These are phyloP conservation scores for Leucaena leucocephala DNA, from an alignment of 306 rosid species.

Conservation along the genomic window DNA sequence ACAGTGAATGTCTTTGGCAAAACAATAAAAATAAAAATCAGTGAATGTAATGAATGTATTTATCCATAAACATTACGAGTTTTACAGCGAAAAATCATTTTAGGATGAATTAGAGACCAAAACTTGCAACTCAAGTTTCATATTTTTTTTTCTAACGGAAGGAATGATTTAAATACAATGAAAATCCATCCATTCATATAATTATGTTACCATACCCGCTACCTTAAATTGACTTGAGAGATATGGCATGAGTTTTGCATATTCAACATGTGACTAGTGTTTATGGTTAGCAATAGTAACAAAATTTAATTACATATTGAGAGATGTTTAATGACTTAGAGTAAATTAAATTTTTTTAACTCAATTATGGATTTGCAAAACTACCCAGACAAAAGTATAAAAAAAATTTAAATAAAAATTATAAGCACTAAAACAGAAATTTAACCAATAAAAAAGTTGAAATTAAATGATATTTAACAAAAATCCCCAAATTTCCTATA, in stretches of 20 bases:
- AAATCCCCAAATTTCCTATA: background rate
- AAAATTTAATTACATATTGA: background rate
- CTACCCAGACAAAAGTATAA: background rate
- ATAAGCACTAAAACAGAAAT: background rate
- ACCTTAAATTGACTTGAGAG: too few relatives aligned
- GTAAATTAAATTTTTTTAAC: background rate
- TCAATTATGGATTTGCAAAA: background rate
- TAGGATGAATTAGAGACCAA: background rate
- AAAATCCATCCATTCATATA: too few relatives aligned
- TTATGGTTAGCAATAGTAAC: background rate
- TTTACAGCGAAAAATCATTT: too few relatives aligned
- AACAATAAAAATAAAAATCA: background rate
- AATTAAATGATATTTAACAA: background rate
- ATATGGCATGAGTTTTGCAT: too few relatives aligned
- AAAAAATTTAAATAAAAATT: background rate
- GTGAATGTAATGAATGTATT: background rate
- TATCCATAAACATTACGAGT: background rate
- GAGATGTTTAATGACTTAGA: background rate
- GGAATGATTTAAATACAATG: too few relatives aligned
- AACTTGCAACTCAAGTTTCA: too few relatives aligned
- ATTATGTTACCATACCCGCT: too few relatives aligned
- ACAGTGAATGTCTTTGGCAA: too few relatives aligned
- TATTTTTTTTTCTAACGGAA: too few relatives aligned
- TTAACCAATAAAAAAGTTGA: background rate
- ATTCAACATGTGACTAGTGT: background rate